A percentile compares a stretch with the other conserved stretches of the same genome.
phyloP scores from a whole-genome alignment of 1,284 basidiomycete species.

The Golubevia sp. region DNA sequence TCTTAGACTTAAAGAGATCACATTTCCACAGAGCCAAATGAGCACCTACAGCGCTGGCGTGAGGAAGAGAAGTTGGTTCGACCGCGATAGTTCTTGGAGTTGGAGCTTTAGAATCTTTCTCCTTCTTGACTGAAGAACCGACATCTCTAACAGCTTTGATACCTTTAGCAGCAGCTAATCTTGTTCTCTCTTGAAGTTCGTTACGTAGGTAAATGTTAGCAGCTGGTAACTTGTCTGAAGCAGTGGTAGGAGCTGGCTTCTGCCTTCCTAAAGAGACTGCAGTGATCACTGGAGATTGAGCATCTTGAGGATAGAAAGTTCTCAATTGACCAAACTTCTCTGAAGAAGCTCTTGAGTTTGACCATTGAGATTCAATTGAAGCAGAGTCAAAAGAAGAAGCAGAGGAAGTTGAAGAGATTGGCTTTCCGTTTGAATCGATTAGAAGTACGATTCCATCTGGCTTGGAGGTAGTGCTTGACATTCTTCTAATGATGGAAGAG shows the following conservation, averaged over 20 bases:
- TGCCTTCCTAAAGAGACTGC: constrained; percentile 47
- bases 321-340: constrained; percentile 45
- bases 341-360: constrained; percentile 39
- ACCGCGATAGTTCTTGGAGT: constrained; percentile 28
- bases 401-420: constrained; percentile 12
- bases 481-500: neutral
- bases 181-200: constrained; percentile 47
- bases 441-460: neutral
- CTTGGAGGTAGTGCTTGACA: neutral
- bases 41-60: constrained; percentile 52
- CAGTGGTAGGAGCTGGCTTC: constrained; percentile 43
- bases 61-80: constrained; percentile 43
- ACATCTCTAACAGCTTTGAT: constrained; percentile 49
- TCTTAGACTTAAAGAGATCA: constrained; percentile 56
- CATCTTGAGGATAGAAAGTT: constrained; percentile 40
- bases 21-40: constrained; percentile 47
- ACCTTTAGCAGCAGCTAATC: constrained; percentile 53
- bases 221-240: constrained; percentile 38
- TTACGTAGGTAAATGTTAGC: constrained; percentile 47
- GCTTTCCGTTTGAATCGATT: neutral
- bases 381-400: constrained; percentile 32
- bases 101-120: constrained; percentile 12
- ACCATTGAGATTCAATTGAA: constrained; percentile 47
- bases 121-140: constrained; percentile 28
- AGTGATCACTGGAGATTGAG: constrained; percentile 22